Conservation (phyloP, 176 grass and related monocot species). For the Oryza officinalis region DNA sequence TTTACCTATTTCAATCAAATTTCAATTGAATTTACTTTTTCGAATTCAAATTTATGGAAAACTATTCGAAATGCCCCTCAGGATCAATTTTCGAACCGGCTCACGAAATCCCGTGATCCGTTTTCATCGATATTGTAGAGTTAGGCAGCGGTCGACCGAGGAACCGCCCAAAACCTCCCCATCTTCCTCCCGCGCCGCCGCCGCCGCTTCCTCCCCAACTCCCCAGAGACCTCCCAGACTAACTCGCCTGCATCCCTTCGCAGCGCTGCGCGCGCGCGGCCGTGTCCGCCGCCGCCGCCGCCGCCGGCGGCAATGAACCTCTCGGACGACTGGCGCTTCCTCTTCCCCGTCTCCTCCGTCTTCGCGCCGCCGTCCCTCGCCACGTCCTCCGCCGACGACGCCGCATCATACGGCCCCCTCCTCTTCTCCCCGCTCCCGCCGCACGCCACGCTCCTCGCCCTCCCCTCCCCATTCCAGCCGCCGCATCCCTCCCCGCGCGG, state of each 20-base stretch:
- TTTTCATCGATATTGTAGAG: too few species aligned
- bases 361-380: slow-evolving; percentile 41
- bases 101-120: too few species aligned
- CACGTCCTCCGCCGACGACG: neutral
- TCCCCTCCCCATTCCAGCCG: slow-evolving; percentile 18
- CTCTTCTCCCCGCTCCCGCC: slow-evolving; percentile 31
- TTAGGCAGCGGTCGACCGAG: too few species aligned
- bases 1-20: too few species aligned
- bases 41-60: too few species aligned
- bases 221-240: too few species aligned
- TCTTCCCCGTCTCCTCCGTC: slow-evolving; percentile 44
- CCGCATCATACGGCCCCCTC: slow-evolving; percentile 34
- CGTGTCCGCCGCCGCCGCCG: neutral
- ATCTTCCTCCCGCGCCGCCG: neutral
- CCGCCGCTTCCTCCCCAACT: neutral
- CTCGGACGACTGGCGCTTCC: slow-evolving; percentile 54
- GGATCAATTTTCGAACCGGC: too few species aligned
- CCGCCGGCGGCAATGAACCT: slow-evolving; percentile 26
- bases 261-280: neutral
- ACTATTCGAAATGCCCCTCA: too few species aligned
- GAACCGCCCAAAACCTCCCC: too few species aligned
- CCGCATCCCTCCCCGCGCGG: neutral
- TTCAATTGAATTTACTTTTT: too few species aligned
- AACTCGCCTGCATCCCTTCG: neutral
- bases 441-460: slow-evolving; percentile 12